phyloP scores from a whole-genome alignment of 208 protist species.

The Leishmania arabica region DNA sequence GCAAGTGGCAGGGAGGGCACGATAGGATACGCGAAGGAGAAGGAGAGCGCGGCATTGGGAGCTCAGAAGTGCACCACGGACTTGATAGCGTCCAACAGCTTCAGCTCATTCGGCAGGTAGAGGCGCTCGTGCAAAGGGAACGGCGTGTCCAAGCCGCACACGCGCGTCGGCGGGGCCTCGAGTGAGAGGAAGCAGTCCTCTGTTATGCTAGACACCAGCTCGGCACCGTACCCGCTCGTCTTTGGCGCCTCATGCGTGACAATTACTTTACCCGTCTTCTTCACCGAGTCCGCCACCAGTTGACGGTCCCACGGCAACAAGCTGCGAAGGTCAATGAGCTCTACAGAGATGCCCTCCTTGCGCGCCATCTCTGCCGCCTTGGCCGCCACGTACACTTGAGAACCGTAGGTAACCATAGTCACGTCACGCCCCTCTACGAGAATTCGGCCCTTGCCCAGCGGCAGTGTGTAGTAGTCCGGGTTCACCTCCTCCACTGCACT shows the following conservation, averaged over 20 bases:
- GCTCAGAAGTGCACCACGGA: slow-evolving; percentile 48
- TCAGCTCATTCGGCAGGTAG: slow-evolving; percentile 95
- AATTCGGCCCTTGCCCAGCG: slow-evolving; percentile 93
- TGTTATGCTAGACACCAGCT: slow-evolving; percentile 93
- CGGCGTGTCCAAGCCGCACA: slow-evolving; percentile 97
- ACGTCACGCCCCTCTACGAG: slow-evolving; percentile 91
- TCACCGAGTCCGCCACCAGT: slow-evolving; percentile 90
- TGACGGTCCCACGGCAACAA: slow-evolving; percentile 96
- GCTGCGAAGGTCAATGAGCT: slow-evolving; percentile 97
- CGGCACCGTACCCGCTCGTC: slow-evolving; percentile 95
- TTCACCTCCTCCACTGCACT: slow-evolving; percentile 93
- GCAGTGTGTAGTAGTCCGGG: slow-evolving; percentile 93
- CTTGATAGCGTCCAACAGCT: slow-evolving; percentile 80
- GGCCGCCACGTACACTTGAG: slow-evolving; percentile 80
- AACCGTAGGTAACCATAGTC: slow-evolving; percentile 96
- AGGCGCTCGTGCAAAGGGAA: slow-evolving; percentile 96
- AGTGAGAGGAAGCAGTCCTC: slow-evolving; percentile 95
- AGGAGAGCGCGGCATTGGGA: background rate
- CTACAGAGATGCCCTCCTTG: slow-evolving; percentile 89
- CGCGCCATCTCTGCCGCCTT: slow-evolving; percentile 85
- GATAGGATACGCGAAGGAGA: background rate
- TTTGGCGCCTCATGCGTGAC: slow-evolving; percentile 96
- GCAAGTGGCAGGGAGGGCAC: background rate
- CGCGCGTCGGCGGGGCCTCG: slow-evolving; percentile 95
- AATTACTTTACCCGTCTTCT: slow-evolving; percentile 93